Evolutionary conservation across 768 basidiomycete species (phyloP), one percentile per base, ranked within the genome.

Genomic region (Naganishia vaughanmartiniae): DNA sequence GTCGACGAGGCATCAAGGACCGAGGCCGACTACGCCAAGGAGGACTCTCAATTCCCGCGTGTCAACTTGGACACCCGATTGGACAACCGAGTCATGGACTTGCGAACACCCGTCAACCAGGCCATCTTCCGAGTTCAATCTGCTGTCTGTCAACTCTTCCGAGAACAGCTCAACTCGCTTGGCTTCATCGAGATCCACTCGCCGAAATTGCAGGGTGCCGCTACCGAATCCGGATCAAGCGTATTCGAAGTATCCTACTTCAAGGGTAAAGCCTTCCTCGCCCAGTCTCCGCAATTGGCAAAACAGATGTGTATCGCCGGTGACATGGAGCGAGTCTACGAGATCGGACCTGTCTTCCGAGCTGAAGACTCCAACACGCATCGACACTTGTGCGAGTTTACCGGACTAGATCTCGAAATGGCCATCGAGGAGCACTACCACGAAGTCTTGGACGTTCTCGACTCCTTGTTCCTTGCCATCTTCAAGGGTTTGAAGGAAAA

Each of bases 251-350:
- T 98, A 54, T 86, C 86, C 77, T 98, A 99, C 82, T 99, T 98
- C 85, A 95, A 96, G 85, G 92, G 94, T 89, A 86, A 82, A 74
- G 96, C 96, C 2, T 99, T 86, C 84, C 86, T 99, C 48, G 96
- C 96, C 24, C 96, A 99, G 81, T 93, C 91, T 46, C 96, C 96
- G 48, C 96, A 99, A 79, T 85, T 98, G 19, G 92, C 93, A 63
- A 99, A 99, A 82, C 96, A 99, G 83, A 99, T 99, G 96, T 91
- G 90, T 71, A 98, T 99, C 76, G 93, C 96, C 39, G 93, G 92
- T 66, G 96, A 98, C 83, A 93, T 98, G 79, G 96, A 98, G 81
- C 87, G 93, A 36, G 96, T 99, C 10, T 99, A 94, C 83, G 96
- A 99, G 83, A 93, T 99, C 72, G 96, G 89, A 0, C 84, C 84